Conservation (phyloP, 2,329 filamentous ascomycete genomes). For the Fusarium veterinarium region DNA sequence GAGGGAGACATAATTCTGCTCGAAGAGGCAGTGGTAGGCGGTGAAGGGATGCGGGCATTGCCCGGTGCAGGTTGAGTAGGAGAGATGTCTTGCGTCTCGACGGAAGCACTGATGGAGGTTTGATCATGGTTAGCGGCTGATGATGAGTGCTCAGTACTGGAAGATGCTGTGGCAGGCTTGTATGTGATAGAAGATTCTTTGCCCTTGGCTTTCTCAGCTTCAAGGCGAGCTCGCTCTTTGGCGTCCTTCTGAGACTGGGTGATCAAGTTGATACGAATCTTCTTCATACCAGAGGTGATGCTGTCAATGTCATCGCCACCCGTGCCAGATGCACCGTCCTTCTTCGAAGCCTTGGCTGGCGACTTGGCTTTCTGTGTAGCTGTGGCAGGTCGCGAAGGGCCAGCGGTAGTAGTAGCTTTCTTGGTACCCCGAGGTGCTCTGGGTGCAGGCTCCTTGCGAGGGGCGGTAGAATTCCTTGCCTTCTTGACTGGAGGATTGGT, state of each 20-base stretch:
- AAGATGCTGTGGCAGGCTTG: not conserved
- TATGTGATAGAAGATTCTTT: constrained; percentile 1
- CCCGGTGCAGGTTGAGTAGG: constrained; percentile 22
- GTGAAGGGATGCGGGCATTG: constrained; percentile 26
- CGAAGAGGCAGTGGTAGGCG: constrained; percentile 41
- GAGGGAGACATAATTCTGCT: constrained; percentile 43
- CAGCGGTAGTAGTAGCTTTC: constrained; percentile 47
- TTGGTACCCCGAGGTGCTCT: constrained; percentile 51
- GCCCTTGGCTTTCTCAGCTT: constrained; percentile 33
- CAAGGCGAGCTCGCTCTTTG: constrained; percentile 52
- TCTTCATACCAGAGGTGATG: constrained; percentile 69
- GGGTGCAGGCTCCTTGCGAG: constrained; percentile 56
- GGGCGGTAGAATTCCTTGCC: constrained; percentile 60
- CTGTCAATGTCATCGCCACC: constrained; percentile 60
- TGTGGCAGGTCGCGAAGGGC: constrained; percentile 22
- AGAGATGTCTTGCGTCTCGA: constrained; percentile 12
- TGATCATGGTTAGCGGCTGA: not conserved
- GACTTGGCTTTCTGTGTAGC: constrained; percentile 25
- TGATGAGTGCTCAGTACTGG: not conserved
- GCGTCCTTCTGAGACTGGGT: constrained; percentile 69
- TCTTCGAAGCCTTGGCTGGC: constrained; percentile 19
- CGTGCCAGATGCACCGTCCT: constrained; percentile 22
- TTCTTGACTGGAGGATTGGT: constrained; percentile 68
- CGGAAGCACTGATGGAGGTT: not conserved
- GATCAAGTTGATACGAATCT: constrained; percentile 71